Evolutionary conservation across 257 asterid species (phyloP), one percentile per base, ranked within the genome.

Genomic region (Solanum medicagineum): DNA sequence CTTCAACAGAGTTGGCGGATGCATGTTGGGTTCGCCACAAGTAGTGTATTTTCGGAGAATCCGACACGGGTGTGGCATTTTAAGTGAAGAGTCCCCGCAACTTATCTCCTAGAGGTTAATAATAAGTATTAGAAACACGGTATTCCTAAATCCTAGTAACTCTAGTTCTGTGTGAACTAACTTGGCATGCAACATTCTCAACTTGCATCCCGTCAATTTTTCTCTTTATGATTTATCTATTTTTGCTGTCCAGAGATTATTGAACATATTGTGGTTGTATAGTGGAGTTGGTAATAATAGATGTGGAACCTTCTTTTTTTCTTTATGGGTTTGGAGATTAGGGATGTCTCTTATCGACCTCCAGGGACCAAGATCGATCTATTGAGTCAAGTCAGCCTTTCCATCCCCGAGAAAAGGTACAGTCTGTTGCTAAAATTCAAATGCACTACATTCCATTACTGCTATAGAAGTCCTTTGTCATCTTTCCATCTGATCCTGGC

Each of bases 361-460:
- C 97, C 98, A 32, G 99, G 98, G 87, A 95, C 98, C 74, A 89
- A 93, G 90, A 85, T 88, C 86, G 87, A 93, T 91, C 95, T 96
- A 84, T 88, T 96, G 91, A 87, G 91, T 83, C 91, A 90, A 83
- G 88, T 93, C 88, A 93, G 84, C 86, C 86, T 96, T 86, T 92
- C 98, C 83, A 92, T 96, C 86, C 94, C 92, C 7, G 97, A 95
- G 82, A 95, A 91, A 84, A 95, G 98, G 99, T 95, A 81, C 53
- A 11, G 7, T 56, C 85, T 83, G 63, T 66, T 83, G 74, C 74
- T 66, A 82, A 62, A 82, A 45, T 24, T 57, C 59, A 16, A 62
- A 42, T 63, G 79, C 59, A 45, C 44, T 81, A 29, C 44, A 49
- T 75, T 14, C 81, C 81, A 4, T 75, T 47, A 49, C 44, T 62